Percentiles rank a stretch among this genome's conserved stretches.
Evolutionary conservation across 805 yeast species (phyloP).

Genomic region (Yamadazyma akitaensis): DNA sequence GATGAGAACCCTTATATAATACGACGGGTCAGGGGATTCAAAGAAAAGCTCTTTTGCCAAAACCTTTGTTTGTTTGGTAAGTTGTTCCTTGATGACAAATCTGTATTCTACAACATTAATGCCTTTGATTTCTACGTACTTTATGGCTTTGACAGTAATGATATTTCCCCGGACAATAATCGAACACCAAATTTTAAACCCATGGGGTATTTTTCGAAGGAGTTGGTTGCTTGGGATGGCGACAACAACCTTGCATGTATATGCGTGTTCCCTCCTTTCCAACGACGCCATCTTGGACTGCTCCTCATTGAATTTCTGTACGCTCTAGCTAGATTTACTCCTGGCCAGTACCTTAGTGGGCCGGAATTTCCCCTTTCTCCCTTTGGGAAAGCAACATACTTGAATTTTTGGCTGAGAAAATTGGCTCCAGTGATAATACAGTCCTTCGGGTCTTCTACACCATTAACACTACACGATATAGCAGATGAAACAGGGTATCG

Average conservation of each 20-base stretch:
- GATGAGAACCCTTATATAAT: conserved; percentile 46
- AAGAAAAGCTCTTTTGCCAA: conserved; percentile 70
- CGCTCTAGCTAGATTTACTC: conserved; percentile 53
- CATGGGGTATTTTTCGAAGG: conserved; percentile 93
- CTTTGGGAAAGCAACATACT: conserved; percentile 71
- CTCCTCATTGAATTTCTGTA: conserved; percentile 82
- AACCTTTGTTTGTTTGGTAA: conserved; percentile 81
- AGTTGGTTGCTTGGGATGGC: conserved; percentile 70
- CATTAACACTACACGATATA: conserved; percentile 46
- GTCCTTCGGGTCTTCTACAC: conserved; percentile 3
- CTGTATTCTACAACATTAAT: conserved; percentile 77
- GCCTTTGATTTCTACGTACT: conserved; percentile 76
- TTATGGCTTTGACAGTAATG: conserved; percentile 46
- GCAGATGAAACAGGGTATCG: conserved; percentile 62
- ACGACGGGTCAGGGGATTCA: conserved; percentile 63
- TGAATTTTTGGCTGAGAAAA: conserved; percentile 68
- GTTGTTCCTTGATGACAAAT: conserved; percentile 84
- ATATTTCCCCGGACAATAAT: background rate
- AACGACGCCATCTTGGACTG: conserved; percentile 72
- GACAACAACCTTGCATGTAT: conserved; percentile 86
- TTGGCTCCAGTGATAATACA: conserved; percentile 21
- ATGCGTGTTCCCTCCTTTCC: conserved; percentile 89
- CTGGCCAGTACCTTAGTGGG: conserved; percentile 67
- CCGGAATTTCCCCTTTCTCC: conserved; percentile 91
- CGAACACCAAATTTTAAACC: conserved; percentile 37